Base-by-base conservation (phyloP, 2,329 filamentous ascomycete genomes). In the Boeremia lycopersici region DNA sequence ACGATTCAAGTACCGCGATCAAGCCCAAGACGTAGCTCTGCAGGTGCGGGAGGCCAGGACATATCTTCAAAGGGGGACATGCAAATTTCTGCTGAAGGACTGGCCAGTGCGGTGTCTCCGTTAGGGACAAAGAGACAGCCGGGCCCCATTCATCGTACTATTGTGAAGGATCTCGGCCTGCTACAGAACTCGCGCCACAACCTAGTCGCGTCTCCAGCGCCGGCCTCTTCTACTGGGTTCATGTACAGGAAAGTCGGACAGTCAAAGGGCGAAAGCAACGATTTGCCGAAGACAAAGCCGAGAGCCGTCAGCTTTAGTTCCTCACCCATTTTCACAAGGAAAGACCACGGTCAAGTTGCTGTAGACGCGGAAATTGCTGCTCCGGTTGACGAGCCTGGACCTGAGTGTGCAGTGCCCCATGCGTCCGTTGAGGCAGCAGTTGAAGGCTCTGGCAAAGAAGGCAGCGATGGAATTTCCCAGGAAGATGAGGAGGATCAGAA, bases 191-290 rank as follows among this genome's bases (percentile, higher is more conserved):
- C 49, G 34, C 49, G 44, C 9, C 61, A 68, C 28, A 26, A 63
- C 33, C 44, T 60, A 19, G 48, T 67, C 4, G 60, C 69, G 10
- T 70, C 69, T 11, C 67, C 66, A 11, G 60, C 52, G 9, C 60
- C 53, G 8, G 59, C 52, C 13, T 66, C 67, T 10, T 71, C 70
- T 1, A 65, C 53, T 13, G 67, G 69, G 4, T 71, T 72, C 41
- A 34, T 42, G 6, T 71, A 71, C 47, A 63, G 63, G 23, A 72
- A 62, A 56, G 29, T 64, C 3, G 59, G 56, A 23, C 46, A 54
- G 17, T 28, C 56, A 8, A 65, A 59, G 30, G 15, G 41, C 5
- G 60, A 45, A 4, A 35, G 41, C 5, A 49, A 26, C 28, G 54
- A 51, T 34, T 26, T 43, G 8, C 23, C 31, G 8, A 68, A 60